These are phyloP conservation scores for Helianthus tuberosus DNA, from an alignment of 129 eudicot species.

Conservation along the genomic window DNA sequence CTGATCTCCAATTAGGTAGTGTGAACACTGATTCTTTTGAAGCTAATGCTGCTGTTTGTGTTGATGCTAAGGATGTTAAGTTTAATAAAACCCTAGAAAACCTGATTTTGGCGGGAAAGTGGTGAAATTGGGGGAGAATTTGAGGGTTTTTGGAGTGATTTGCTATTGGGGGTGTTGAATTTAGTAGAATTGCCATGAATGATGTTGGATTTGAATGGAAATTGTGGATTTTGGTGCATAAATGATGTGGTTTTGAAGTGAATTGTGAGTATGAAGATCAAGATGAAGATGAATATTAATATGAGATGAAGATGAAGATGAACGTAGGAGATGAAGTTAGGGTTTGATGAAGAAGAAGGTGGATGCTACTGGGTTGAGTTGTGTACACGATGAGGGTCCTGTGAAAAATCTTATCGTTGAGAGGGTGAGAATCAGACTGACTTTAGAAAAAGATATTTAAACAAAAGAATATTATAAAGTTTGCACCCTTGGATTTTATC, in stretches of 20 bases:
- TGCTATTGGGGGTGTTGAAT: conserved; percentile 51
- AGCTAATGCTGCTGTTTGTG: conserved; percentile 45
- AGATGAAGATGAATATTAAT: neutral
- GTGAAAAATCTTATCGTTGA: conserved; percentile 39
- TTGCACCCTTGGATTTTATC: conserved; percentile 16
- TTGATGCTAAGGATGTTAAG: conserved; percentile 19
- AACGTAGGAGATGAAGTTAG: conserved; percentile 20
- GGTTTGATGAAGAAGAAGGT: conserved; percentile 15
- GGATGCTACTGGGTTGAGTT: conserved; percentile 11
- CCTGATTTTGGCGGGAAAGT: conserved; percentile 36
- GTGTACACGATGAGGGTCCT: conserved; percentile 11
- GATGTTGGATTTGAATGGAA: neutral
- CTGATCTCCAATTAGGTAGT: conserved; percentile 78
- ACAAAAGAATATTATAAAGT: no score
- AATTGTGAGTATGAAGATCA: neutral
- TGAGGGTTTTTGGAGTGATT: conserved; percentile 48
- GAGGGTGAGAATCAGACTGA: neutral
- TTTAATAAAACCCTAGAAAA: conserved; percentile 34
- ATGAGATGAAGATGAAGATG: neutral
- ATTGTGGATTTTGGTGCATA: neutral
- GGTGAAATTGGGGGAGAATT: conserved; percentile 40
- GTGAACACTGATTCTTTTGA: conserved; percentile 50
- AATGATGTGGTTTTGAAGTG: conserved; percentile 3
- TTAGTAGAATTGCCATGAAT: conserved; percentile 58
- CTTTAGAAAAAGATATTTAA: no score